Base-by-base conservation (phyloP, 2,329 filamentous ascomycete genomes). In the Plectosphaerella sp. region DNA sequence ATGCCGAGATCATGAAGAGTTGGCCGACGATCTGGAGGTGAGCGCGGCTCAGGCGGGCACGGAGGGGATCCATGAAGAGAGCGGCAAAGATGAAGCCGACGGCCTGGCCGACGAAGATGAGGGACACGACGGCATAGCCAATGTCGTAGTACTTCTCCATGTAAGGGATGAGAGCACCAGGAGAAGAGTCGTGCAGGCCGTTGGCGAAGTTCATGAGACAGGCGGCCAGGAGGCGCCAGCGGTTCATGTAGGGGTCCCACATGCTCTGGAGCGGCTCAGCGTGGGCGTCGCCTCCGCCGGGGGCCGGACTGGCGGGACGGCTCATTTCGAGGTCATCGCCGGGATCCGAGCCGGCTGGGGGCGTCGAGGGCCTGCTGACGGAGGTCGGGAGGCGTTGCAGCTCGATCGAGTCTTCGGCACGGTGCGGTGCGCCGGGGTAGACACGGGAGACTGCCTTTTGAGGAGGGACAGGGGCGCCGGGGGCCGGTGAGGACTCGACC, bases 51-150 rank as follows among this genome's bases (percentile, higher is more conserved):
- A 91, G 68, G 18, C 78, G 78, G 6, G 72, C 69, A 50, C 85
- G 77, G 4, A 91, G 71, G 1, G 71, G 67, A 61, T 91, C 86
- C n/a, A 87, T 79, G 55, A 87, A 75, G 37, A 86, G 80, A 1
- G 89, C 89, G 1, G 87, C 86, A 12, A 78, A 67, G 62, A 95
- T 84, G 70, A 91, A 95, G 15, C 90, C 90, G 5, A 86, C 58
- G 0, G 90, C 89, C 59, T 89, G 89, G 45, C 86, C 82, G 28
- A 94, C 80, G 72, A 94, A 95, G 62, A 95, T 89, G 37, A 93
- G 73, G 2, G 90, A 93, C 3, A 94, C 88, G 9, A 90, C 70
- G 3, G 84, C 87, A 65, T 94, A 93, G 42, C 86, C 86, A 52
- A 94, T 89, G 53, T 76, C 59, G 63, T 93, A 95, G 61, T 88